These are phyloP conservation scores for Chlorella ohadii DNA, from an alignment of 139 green algal genomes.

Conservation along the genomic window DNA sequence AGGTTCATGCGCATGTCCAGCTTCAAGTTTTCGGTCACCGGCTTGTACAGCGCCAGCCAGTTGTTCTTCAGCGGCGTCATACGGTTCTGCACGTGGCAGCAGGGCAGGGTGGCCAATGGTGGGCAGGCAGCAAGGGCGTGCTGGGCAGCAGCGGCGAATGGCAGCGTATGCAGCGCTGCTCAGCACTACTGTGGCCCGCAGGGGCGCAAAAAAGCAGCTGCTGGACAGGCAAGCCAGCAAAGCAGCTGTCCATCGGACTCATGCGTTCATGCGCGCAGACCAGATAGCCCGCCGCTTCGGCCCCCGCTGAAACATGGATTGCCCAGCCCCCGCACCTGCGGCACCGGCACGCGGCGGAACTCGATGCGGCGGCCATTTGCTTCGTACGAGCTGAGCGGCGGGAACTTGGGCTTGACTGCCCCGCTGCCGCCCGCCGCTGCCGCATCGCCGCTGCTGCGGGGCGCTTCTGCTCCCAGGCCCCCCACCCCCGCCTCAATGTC, in stretches of 20 bases:
- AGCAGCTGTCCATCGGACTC: no score
- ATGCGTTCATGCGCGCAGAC: no score
- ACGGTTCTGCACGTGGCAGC: constrained; percentile 65
- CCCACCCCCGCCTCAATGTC: constrained; percentile 34
- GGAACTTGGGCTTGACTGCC: constrained; percentile 71
- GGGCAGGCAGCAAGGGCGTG: no score
- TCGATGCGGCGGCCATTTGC: constrained; percentile 75
- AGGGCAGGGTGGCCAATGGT: no score
- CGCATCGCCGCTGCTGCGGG: not conserved
- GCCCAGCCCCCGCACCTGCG: constrained; percentile 47
- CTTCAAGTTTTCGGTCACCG: constrained; percentile 97
- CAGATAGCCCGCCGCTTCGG: no score
- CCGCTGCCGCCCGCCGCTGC: not conserved
- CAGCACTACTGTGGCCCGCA: no score
- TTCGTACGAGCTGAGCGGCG: constrained; percentile 65
- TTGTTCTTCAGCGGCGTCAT: constrained; percentile 96
- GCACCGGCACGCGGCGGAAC: constrained; percentile 88
- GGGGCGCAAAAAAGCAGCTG: no score
- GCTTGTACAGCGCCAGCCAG: constrained; percentile 97
- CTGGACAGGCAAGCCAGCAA: no score
- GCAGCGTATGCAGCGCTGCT: no score
- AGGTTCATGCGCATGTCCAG: constrained; percentile 99
- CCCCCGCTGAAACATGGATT: no score
- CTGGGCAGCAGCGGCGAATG: no score
- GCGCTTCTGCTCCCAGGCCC: constrained; percentile 11